Base-by-base conservation (phyloP, 164 flowering plant species). In the Chloranthus sessilifolius region DNA sequence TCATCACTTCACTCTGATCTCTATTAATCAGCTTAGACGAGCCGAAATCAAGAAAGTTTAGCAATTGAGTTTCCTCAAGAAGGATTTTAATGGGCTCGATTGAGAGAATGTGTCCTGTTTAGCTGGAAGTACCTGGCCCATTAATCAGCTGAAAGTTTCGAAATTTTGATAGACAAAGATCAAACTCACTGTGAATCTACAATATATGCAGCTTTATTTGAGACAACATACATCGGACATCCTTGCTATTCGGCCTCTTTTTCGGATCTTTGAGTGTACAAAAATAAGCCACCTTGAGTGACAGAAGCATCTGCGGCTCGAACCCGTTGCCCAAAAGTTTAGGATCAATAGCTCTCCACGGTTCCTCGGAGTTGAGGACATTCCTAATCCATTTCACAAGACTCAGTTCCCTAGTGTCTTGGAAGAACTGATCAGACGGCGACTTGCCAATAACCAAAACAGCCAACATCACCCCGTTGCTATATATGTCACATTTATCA, bases 161-260 rank as follows among this genome's bases (percentile, higher is more conserved):
- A n/a, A n/a, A n/a, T n/a, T n/a, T n/a, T n/a, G n/a, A n/a, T n/a
- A n/a, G n/a, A n/a, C n/a, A n/a, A n/a, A n/a, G n/a, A n/a, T n/a
- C n/a, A n/a, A n/a, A n/a, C n/a, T n/a, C n/a, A n/a, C n/a, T n/a
- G n/a, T n/a, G n/a, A n/a, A n/a, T n/a, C n/a, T n/a, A n/a, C n/a
- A n/a, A n/a, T n/a, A n/a, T n/a, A n/a, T n/a, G n/a, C n/a, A n/a
- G n/a, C 68, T 66, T 70, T 39, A 87, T 70, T 49, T 87, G 98
- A 26, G 87, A 47, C 63, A 90, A 60, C 98, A 91, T 91, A 48
- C 56, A 31, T 48, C 88, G 57, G n/a, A 76, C 75, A 20, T 88
- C 90, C 67, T 80, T 88, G 34, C 95, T 85, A 59, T 72, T 78
- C n/a, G 98, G 98, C 81, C 98, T 80, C 63, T 75, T 71, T 57